phyloP scores from a whole-genome alignment of 176 grass and related monocot genomes.

The Carex myosuroides region DNA sequence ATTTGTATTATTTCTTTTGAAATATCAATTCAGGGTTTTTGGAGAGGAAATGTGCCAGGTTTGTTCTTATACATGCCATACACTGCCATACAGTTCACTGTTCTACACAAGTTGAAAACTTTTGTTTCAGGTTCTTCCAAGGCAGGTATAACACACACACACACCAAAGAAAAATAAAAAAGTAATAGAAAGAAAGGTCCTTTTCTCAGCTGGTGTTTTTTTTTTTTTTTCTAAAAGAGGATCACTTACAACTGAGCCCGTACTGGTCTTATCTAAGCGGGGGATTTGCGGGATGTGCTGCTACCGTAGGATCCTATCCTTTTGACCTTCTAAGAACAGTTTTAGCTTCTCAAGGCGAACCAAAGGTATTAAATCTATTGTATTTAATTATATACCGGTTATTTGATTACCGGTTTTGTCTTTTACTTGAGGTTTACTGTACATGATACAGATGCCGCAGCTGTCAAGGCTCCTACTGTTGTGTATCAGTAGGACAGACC shows the following conservation, averaged over 20 bases:
- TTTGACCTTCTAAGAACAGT: constrained; percentile 96
- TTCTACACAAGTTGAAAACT: constrained; percentile 91
- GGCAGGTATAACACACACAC: constrained; percentile 39
- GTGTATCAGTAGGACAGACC: constrained; percentile 3
- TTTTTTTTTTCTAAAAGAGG: constrained; percentile 32
- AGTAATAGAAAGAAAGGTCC: not conserved
- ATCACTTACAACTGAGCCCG: constrained; percentile 83
- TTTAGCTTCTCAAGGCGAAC: constrained; percentile 99
- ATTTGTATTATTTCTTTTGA: not conserved
- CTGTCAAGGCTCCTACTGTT: not conserved
- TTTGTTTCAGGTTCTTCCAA: constrained; percentile 86
- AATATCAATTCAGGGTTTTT: constrained; percentile 69
- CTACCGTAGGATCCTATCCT: constrained; percentile 90
- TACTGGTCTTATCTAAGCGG: constrained; percentile 95
- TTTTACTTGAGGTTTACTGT: constrained; percentile 6
- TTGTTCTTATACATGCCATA: constrained; percentile 96
- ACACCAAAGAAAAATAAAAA: too few species aligned
- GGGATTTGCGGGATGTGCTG: constrained; percentile 83
- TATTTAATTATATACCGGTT: constrained; percentile 10
- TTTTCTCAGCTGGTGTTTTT: constrained; percentile 22
- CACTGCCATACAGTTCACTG: constrained; percentile 90
- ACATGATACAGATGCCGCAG: not conserved
- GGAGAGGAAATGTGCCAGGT: constrained; percentile 99
- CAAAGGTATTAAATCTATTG: constrained; percentile 49
- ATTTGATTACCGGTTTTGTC: constrained; percentile 12